Percentiles rank a stretch among this genome's conserved stretches.
phyloP scores from a whole-genome alignment of 345 rosid genomes.

The Syzygium oleosum region DNA sequence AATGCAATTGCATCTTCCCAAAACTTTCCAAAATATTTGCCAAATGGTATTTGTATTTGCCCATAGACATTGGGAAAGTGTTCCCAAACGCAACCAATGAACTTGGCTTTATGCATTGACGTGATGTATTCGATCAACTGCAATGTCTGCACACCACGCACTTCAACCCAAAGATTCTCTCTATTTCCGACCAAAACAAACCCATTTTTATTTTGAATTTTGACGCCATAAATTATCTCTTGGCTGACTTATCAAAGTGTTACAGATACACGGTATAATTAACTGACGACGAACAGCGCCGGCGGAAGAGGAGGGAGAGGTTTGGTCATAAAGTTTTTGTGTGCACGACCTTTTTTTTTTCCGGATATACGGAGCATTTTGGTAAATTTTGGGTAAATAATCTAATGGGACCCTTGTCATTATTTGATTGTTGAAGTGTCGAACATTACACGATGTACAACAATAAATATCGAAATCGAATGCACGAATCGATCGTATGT shows the following conservation, averaged over 20 bases:
- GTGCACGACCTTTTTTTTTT: background rate
- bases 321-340: background rate
- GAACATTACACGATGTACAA: fast-evolving
- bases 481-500: background rate
- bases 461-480: background rate
- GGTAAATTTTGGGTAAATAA: background rate
- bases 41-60: no score
- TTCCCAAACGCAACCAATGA: no score
- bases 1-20: no score
- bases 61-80: no score
- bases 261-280: background rate
- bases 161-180: background rate
- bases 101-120: no score
- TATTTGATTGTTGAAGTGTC: background rate
- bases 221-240: background rate
- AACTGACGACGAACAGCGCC: background rate
- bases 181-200: background rate
- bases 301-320: background rate
- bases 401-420: background rate
- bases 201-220: background rate
- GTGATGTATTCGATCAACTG: fast-evolving
- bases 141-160: background rate
- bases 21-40: no score
- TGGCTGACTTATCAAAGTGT: background rate
- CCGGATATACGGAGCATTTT: no score